Evolutionary conservation across 2,329 filamentous ascomycete genomes (phyloP), one percentile per base, ranked within the genome.

Genomic region (Xylariaceae sp.): DNA sequence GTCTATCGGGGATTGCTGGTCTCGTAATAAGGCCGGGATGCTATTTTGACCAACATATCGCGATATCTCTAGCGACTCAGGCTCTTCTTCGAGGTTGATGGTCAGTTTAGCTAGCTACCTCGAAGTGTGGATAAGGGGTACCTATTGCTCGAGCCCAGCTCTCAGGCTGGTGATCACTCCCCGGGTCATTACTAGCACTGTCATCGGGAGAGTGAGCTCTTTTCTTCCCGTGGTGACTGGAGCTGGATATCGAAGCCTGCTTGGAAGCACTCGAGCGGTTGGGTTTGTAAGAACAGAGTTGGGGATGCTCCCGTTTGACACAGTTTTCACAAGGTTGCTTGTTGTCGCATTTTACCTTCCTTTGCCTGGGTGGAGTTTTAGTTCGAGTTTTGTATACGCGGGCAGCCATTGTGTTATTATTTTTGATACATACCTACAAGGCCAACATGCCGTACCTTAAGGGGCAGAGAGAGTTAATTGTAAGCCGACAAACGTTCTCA

Each of bases 261-360:
- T 73, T 75, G 44, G 68, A 65, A 29, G 73, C 65, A 53, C 72
- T 69, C 7, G 76, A 73, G 20, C 79, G 75, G 68, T 87, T 88
- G 14, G 85, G 85, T 67, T 87, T 87, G 73, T 88, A 88, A 23
- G 84, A 87, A 68, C 85, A 88, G 48, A 88, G 75, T 71, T 83
- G 79, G 2, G 84, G 79, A 63, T 88, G 85, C 56, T 88, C 84
- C 52, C 85, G 76, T 74, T 87, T 87, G 66, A 86, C 80, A 66
- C 85, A 88, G 68, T 88, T 88, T 67, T 88, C 84, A 70, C 85
- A 88, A 0, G 85, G 85, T 66, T 86, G 81, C 70, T 87, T 84
- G 71, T 87, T 88, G 74, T 88, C 85, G 70, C 85, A 88, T 73
- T 88, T 88, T 41, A 88, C 85, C 72, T 88, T 88, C 61, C 85